A percentile compares a stretch with the other conserved stretches of the same genome.
Evolutionary conservation across 2,329 filamentous ascomycete genomes (phyloP).

Genomic region (Xylaria sp.): DNA sequence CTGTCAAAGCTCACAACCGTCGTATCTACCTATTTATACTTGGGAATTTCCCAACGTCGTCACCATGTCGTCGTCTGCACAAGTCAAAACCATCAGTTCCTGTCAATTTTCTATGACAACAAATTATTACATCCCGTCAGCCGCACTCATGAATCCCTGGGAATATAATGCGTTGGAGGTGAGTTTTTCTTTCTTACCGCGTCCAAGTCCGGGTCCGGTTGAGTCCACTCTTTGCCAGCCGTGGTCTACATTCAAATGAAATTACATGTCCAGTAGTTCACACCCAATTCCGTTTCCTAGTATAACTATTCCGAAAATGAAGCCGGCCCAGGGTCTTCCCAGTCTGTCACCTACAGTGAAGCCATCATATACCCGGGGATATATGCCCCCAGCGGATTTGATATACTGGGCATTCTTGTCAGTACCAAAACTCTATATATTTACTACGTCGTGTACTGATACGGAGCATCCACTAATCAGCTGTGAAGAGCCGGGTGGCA

Average conservation of each 20-base stretch:
- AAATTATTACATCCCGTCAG: background rate
- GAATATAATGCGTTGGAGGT: constrained; percentile 27
- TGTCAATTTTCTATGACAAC: constrained; percentile 4
- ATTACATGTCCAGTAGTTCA: background rate
- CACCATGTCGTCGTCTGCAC: background rate
- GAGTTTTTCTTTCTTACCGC: constrained; percentile 7
- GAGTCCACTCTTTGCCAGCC: background rate
- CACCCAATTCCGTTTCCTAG: constrained; percentile 13
- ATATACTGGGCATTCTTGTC: constrained; percentile 63
- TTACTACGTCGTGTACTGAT: background rate
- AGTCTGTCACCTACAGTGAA: constrained; percentile 42
- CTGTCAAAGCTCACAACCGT: background rate
- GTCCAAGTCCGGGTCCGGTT: background rate
- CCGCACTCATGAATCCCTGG: constrained; percentile 28
- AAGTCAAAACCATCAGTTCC: background rate
- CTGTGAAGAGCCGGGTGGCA: constrained; percentile 62
- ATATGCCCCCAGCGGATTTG: constrained; percentile 60
- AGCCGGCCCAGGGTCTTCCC: background rate
- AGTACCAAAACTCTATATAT: constrained; percentile 29
- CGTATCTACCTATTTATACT: background rate
- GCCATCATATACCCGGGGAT: constrained; percentile 61
- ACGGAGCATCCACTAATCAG: background rate
- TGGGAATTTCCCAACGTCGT: background rate
- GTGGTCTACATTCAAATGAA: background rate
- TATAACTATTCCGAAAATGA: constrained; percentile 17